These are phyloP conservation scores for Puccinia horiana DNA, from an alignment of 1,284 basidiomycete genomes.

Conservation along the genomic window DNA sequence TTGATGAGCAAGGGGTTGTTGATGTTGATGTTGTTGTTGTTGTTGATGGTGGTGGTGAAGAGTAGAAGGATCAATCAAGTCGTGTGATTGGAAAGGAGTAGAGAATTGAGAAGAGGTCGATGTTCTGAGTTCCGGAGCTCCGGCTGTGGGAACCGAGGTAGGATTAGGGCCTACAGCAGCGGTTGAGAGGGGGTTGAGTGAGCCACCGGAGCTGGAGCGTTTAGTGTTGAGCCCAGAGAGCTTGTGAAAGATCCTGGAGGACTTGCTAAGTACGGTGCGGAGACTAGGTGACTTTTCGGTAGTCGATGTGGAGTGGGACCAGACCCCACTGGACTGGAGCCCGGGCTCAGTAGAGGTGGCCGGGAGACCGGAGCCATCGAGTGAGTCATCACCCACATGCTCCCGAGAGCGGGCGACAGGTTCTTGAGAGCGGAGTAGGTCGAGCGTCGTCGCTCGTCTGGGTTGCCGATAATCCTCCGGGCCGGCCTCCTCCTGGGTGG, in stretches of 20 bases:
- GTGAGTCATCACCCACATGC: not conserved
- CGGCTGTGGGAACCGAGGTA: not conserved
- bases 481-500: not conserved
- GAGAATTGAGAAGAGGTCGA: no score
- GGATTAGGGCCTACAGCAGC: no score
- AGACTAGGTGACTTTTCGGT: conserved; percentile 24
- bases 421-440: not conserved
- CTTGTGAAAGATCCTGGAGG: conserved; percentile 22
- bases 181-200: not conserved
- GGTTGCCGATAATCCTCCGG: not conserved
- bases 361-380: not conserved
- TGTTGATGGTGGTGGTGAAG: not conserved
- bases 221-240: conserved; percentile 5
- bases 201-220: conserved; percentile 15
- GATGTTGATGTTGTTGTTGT: not conserved
- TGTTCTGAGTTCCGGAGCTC: no score
- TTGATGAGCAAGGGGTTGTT: not conserved
- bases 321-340: not conserved
- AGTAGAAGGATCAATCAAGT: not conserved
- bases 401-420: not conserved
- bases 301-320: not conserved
- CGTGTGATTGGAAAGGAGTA: not conserved
- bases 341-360: not conserved
- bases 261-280: conserved; percentile 21
- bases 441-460: not conserved